Percentiles rank a stretch among this genome's conserved stretches.
phyloP scores from a whole-genome alignment of 139 green algal species.

The Chlorella ohadii region DNA sequence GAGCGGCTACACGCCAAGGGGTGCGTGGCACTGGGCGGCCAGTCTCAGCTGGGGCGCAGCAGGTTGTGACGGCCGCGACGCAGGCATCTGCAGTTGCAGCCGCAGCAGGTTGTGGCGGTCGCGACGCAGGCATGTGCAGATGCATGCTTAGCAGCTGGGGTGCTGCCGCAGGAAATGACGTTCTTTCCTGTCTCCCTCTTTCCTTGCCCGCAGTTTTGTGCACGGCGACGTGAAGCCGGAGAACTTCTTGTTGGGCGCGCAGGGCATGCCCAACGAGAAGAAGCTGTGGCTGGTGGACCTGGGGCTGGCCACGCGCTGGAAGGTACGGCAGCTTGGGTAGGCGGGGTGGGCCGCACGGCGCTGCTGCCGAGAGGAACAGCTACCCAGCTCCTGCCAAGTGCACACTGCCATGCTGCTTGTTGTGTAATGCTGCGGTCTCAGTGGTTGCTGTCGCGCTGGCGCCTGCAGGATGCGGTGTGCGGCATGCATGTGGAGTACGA shows the following conservation, averaged over 20 bases:
- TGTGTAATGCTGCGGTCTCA: neutral
- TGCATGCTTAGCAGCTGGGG: no score
- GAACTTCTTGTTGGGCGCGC: conserved; percentile 97
- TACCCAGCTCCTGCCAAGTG: no score
- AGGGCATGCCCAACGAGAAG: conserved; percentile 88
- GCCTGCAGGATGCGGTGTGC: conserved; percentile 81
- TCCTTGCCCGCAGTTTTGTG: conserved; percentile 81
- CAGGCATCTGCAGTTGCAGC: no score
- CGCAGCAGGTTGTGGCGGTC: no score
- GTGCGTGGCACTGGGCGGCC: conserved; percentile 50
- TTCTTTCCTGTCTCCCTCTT: neutral
- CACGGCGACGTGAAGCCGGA: conserved; percentile 99
- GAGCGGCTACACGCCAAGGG: conserved; percentile 96
- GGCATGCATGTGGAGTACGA: conserved; percentile 98
- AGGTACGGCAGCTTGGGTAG: neutral
- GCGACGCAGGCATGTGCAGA: no score
- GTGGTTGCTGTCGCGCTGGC: neutral
- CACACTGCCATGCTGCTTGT: neutral
- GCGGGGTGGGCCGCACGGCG: no score
- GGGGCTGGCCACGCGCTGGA: conserved; percentile 78
- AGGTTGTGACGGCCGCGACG: no score
- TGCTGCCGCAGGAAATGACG: no score
- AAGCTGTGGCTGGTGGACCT: conserved; percentile 97
- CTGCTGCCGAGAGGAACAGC: no score
- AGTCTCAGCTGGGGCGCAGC: no score